Evolutionary conservation across 805 yeast species (phyloP), one percentile per base, ranked within the genome.

Genomic region (Saccharomyces kudriavzevii): DNA sequence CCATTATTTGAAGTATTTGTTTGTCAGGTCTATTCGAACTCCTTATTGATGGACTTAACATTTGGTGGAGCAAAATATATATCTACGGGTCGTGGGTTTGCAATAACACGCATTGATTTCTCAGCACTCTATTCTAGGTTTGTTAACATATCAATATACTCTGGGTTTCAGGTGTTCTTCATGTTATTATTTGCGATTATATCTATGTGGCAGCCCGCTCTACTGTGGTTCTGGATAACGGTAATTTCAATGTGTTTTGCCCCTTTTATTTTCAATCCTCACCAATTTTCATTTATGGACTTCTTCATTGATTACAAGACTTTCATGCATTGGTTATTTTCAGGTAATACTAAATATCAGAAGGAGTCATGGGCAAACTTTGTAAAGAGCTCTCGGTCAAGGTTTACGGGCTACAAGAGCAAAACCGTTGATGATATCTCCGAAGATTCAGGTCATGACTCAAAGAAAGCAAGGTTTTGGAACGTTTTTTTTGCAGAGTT

Each of bases 1-100:
- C 97, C 97, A 1, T 71, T 91, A 52, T 92, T 92, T 71, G 98
- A 92, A 68, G 97, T 92, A 5, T 90, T 92, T 71, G 96, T 89
- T 8, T 89, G 97, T 68, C 97, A 91, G 70, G 85, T 91, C 8
- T 92, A 92, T 67, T 87, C 97, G 3, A 81, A 82, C 61, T 79
- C 97, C 0, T 73, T 92, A 60, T 71, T 81, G 48, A 80, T 81
- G 50, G 94, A 91, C 69, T 75, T 92, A 49, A 78, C 90, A 0
- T 85, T 87, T 71, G 98, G 98, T 3, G 96, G 96, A 48, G 98
- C 98, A 1, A 78, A 83, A 52, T 92, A 92, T 65, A 86, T 92
- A 57, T 84, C 96, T 10, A 89, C 97, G 2, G 98, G 98, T 1
- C 76, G 98, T 71, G 96, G 96, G 0, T 87, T 91, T 74, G 96